Conservation (phyloP, 352 stramenopile species). For the Globisporangium splendens region DNA sequence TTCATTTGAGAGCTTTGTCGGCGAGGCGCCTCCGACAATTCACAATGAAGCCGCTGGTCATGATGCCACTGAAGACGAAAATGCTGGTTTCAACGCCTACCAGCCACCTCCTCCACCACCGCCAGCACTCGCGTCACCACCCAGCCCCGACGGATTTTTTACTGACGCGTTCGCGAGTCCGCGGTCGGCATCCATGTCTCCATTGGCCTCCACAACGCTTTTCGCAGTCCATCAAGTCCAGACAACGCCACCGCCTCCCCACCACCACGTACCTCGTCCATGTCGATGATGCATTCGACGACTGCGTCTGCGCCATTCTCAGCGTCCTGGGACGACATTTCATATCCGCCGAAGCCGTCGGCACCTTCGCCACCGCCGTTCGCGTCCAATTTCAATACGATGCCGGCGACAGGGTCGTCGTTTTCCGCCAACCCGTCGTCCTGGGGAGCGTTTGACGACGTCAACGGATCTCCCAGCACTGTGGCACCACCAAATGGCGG, state of each 20-base stretch:
- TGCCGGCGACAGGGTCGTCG: neutral
- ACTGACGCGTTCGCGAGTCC: conserved; percentile 4
- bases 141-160: conserved; percentile 12
- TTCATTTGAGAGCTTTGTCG: conserved; percentile 69
- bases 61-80: neutral
- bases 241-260: neutral
- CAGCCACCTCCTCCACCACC: conserved; percentile 5
- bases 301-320: conserved; percentile 4
- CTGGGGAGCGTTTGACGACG: conserved; percentile 12
- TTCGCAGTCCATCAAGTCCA: too few relatives aligned
- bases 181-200: neutral
- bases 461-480: conserved; percentile 6
- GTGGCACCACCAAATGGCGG: too few relatives aligned
- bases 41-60: neutral
- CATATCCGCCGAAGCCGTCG: neutral
- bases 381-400: conserved; percentile 8
- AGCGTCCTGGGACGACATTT: conserved; percentile 13
- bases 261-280: conserved; percentile 1
- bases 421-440: neutral
- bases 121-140: conserved; percentile 1
- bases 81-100: neutral
- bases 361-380: neutral
- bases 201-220: too few relatives aligned
- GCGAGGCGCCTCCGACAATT: conserved; percentile 22
- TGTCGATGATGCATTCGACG: neutral